phyloP scores from a whole-genome alignment of 2,329 filamentous ascomycete species.

The Teratosphaeria pseudoeucalypti region DNA sequence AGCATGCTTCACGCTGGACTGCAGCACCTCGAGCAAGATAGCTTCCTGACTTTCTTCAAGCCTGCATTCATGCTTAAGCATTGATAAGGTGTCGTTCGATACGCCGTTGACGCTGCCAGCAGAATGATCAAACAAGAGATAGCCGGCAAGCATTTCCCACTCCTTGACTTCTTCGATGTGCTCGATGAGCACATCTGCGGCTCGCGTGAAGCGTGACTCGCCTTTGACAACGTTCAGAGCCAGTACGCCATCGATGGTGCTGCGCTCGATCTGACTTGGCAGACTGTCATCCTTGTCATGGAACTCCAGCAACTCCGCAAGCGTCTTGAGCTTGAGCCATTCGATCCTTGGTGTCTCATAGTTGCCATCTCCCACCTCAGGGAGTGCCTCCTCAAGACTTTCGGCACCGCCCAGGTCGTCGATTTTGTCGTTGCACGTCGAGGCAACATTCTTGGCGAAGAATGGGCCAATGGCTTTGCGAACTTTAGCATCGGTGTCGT shows the following conservation, averaged over 20 bases:
- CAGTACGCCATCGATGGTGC: slow-evolving; percentile 25
- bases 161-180: slow-evolving; percentile 69
- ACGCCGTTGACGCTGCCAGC: slow-evolving; percentile 39
- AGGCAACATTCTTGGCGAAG: slow-evolving; percentile 78
- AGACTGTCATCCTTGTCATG: slow-evolving; percentile 56
- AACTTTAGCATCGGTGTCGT: slow-evolving; percentile 74
- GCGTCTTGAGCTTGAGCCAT: slow-evolving; percentile 87
- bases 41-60: slow-evolving; percentile 68
- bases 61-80: slow-evolving; percentile 62
- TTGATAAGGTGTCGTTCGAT: slow-evolving; percentile 49
- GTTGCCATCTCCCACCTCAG: slow-evolving; percentile 61
- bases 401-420: slow-evolving; percentile 79
- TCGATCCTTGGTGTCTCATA: slow-evolving; percentile 52
- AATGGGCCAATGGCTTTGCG: slow-evolving; percentile 84
- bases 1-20: slow-evolving; percentile 66
- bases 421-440: slow-evolving; percentile 66
- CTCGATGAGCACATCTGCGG: slow-evolving; percentile 76
- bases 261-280: slow-evolving; percentile 37
- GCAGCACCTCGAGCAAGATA: slow-evolving; percentile 77
- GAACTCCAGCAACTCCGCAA: slow-evolving; percentile 70
- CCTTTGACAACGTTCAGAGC: slow-evolving; percentile 53
- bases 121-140: slow-evolving; percentile 86
- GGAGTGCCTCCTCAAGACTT: slow-evolving; percentile 62
- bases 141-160: slow-evolving; percentile 83
- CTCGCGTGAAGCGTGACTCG: slow-evolving; percentile 76